Percentiles rank a stretch among this genome's conserved stretches.
phyloP scores from a whole-genome alignment of 2,329 filamentous ascomycete species.

The Geoglossum cookeanum region DNA sequence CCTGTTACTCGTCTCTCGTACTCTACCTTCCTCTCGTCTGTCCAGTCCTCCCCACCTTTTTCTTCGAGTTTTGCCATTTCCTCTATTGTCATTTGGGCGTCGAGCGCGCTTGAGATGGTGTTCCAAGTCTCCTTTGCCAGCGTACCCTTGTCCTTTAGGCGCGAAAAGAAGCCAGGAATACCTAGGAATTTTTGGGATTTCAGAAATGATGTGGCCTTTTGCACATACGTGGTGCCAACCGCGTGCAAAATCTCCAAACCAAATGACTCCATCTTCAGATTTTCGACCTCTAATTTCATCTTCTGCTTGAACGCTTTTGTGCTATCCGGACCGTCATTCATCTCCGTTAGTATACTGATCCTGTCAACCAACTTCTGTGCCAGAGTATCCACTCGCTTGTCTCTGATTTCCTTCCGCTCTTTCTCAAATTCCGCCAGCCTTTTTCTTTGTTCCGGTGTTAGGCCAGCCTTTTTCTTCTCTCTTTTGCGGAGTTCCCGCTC shows the following conservation, averaged over 20 bases:
- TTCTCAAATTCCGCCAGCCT: conserved; percentile 75
- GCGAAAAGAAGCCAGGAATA: conserved; percentile 83
- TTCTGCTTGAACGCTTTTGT: conserved; percentile 85
- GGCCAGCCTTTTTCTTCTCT: conserved; percentile 73
- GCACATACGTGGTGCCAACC: conserved; percentile 76
- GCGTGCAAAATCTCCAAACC: conserved; percentile 91
- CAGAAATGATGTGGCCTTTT: conserved; percentile 71
- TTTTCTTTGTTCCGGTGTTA: conserved; percentile 84
- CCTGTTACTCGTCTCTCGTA: conserved; percentile 92
- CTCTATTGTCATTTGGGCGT: conserved; percentile 96
- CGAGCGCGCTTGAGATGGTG: conserved; percentile 88
- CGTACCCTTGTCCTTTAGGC: conserved; percentile 89
- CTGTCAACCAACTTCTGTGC: conserved; percentile 73
- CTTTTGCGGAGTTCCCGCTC: conserved; percentile 60
- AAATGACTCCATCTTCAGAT: conserved; percentile 98
- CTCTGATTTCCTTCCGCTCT: conserved; percentile 64
- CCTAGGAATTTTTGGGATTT: conserved; percentile 96
- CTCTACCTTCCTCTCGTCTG: conserved; percentile 88
- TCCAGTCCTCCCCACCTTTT: conserved; percentile 91
- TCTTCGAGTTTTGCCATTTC: conserved; percentile 96
- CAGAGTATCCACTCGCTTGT: conserved; percentile 77
- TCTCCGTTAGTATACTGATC: conserved; percentile 91
- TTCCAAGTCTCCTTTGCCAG: conserved; percentile 98
- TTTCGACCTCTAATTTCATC: conserved; percentile 85
- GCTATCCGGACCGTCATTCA: conserved; percentile 70